Evolutionary conservation across 1,139 yeast species (phyloP), one percentile per base, ranked within the genome.

Genomic region (Suhomyces guaymorum): DNA sequence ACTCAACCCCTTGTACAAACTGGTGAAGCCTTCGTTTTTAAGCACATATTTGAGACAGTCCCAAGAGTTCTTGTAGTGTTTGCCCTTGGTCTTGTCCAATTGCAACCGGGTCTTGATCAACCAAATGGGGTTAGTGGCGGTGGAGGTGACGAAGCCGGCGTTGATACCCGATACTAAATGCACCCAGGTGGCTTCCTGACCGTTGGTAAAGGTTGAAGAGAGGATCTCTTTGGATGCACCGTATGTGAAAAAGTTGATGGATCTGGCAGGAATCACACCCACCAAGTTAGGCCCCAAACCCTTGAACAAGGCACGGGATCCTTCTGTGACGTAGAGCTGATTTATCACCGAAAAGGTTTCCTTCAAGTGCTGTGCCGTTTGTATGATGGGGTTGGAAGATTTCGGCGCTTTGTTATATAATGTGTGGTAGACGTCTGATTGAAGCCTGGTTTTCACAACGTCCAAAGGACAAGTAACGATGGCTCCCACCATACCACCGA

Each of bases 41-140:
- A 89, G 48, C 5, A 89, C 84, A 46, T 83, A 76, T 42, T 67
- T 71, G 25, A 87, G 59, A 57, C 97, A 92, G 57, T 92, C 97
- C 75, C 82, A 74, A 5, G 96, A 86, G 60, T 85, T 90, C 41
- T 74, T 82, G 59, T 90, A 92, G 46, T 74, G 73, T 44, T 81
- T 78, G 10, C 75, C 73, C 32, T 74, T 72, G 12, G 77, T 62
- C 55, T 82, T 85, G 58, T 92, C 98, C 39, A 94, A 72, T 55
- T 94, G 99, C 32, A 94, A 73, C 52, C 99, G 74, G 1, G 99
- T 94, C 59, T 94, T 94, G 41, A 94, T 83, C 46, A 94, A 70
- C 99, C 99, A 94, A 38, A 94, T 94, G n/a, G 99, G 99, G 57
- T 94, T 94, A 0, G 99, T 94, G n/a, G 94, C 96, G 0, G 98